Evolutionary conservation across 768 basidiomycete species (phyloP).

Genomic region (Mycena alexandri): DNA sequence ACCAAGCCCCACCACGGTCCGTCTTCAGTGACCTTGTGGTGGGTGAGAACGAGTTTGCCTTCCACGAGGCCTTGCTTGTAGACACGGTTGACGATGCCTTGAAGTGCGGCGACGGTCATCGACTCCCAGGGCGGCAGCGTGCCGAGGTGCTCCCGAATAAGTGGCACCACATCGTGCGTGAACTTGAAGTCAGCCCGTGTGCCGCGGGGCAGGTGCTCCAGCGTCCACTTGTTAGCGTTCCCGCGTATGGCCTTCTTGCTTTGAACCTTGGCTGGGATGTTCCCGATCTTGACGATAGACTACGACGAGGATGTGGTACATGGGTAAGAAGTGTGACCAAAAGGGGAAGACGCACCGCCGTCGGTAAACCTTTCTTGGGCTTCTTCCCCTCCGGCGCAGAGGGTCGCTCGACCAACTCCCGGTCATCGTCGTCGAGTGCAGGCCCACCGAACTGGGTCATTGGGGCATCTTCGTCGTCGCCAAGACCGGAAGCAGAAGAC

Average conservation of each 20-base stretch:
- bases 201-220: background rate
- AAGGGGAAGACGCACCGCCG: conserved; percentile 13
- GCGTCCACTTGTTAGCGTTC: conserved; percentile 4
- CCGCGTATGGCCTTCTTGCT: conserved; percentile 11
- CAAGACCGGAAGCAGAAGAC: too few relatives aligned
- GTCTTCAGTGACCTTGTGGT: background rate
- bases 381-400: background rate
- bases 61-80: background rate
- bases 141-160: conserved; percentile 10
- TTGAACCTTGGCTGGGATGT: background rate
- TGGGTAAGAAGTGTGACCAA: too few relatives aligned
- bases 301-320: too few relatives aligned
- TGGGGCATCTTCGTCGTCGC: background rate
- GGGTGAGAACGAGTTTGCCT: too few relatives aligned
- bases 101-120: conserved; percentile 1
- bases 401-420: conserved; percentile 3
- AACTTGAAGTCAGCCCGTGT: conserved; percentile 6
- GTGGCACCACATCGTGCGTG: conserved; percentile 9
- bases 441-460: conserved; percentile 14
- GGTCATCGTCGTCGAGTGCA: conserved; percentile 6
- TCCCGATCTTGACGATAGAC: conserved; percentile 5
- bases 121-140: background rate
- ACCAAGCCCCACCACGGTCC: too few relatives aligned
- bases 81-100: conserved; percentile 4
- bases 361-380: background rate